Evolutionary conservation across 805 yeast species (phyloP), one percentile per base, ranked within the genome.

Genomic region (Teunomyces panamensis): DNA sequence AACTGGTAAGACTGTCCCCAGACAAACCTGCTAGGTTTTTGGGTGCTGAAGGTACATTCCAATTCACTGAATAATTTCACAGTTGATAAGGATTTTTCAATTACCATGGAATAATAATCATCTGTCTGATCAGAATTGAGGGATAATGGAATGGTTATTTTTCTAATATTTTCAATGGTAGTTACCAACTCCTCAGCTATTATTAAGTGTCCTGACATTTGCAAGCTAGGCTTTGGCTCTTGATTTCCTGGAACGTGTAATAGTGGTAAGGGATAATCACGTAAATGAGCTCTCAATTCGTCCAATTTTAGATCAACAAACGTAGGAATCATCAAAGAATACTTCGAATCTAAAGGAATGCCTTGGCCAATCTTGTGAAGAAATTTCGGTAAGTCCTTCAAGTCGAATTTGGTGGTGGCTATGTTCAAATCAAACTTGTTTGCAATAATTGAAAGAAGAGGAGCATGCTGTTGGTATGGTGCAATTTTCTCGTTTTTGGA

Each of bases 1-100:
- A 96, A 90, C 55, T 85, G 89, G 55, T 86, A 84, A 0, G 92
- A 85, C 29, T 83, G 83, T 30, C 96, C 94, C 96, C 96, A 90
- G 0, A 87, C 79, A 32, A 88, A 80, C 28, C 85, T 69, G 0
- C 91, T 81, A 0, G 91, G 83, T 3, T 62, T 60, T 9, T 70
- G 68, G 0, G 94, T 77, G 45, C 74, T 73, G 24, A 87, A 74
- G 10, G 70, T 74, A 47, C 87, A 73, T 5, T 70, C 68, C 48
- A 89, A 60, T 50, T 83, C 83, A 0, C 89, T 78, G 59, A 72
- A 88, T 46, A 87, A 67, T 60, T 90, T 89, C 36, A 88, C 83
- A 0, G 92, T 74, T 0, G 95, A 78, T 44, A 91, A 68, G 0
- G 97, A 85, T 51, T 90, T 82, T 37, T 89, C 85, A 4, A 91